Evolutionary conservation across 164 flowering plant genomes (phyloP), one percentile per base, ranked within the genome.

Genomic region (Cinnamomum chago): DNA sequence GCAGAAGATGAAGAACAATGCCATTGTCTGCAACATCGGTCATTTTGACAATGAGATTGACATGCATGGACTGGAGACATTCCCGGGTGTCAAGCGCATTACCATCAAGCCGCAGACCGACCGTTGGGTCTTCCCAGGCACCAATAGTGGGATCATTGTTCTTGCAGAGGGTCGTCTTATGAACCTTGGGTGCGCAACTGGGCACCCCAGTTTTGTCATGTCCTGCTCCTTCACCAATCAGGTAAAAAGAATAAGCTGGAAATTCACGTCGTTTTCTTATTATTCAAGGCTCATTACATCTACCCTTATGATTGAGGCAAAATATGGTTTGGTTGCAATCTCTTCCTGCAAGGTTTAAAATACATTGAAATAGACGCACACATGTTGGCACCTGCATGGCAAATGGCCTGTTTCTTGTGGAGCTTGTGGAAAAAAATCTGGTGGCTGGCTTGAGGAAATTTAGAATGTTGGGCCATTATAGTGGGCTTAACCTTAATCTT

Each of bases 1-100:
- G 83, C 76, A 30, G 78, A 64, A 83, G 85, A 83, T 83, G 85
- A 83, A 83, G 80, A 83, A 83, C 80, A 80, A 83, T 62, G 85
- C 83, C 15, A 80, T 83, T 33, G 85, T 83, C 24, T 80, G 85
- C 79, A 83, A 83, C 80, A 83, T 80, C 50, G 81, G 83, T 11
- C 85, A 83, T 70, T 80, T 83, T 58, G 85, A 83, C 73, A 78
- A 79, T 60, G 81, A 79, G 64, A 75, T 79, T 50, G 81, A 79
- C 58, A 71, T 79, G 77, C 78, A 12, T 2, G 81, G 78, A 1
- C 58, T 79, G 3, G 81, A 79, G 62, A 72, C 27, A 6, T 79
- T 58, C 81, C 81, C 81, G 1, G 81, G 81, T 11, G 75, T 79
- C 22, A 79, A 75, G 75, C 62, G 81, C 33, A 75, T 67, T 64